Base-by-base conservation (phyloP, 257 asterid genomes). In the Misopates orontium region DNA sequence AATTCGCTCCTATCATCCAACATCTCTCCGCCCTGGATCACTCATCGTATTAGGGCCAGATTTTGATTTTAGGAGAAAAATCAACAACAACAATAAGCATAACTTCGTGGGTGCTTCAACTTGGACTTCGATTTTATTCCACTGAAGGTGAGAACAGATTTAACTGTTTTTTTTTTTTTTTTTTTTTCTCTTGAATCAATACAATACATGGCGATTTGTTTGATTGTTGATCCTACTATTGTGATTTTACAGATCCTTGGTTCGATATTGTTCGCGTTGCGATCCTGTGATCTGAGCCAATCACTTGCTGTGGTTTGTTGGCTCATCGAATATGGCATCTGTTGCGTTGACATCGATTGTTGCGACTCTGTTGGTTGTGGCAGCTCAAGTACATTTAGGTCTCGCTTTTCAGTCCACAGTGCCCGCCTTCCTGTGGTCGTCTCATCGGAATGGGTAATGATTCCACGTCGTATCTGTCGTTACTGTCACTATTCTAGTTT, bases 341-440 rank as follows among this genome's bases (percentile, higher is more conserved):
- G 61, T 75, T 72, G 68, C 73, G 53, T 66, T 66, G 79, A 77
- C 77, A 42, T 52, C 66, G 3, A 24, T 75, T 28, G 20, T 73
- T 72, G 75, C 70, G 68, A 53, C 77, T 64, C 54, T 79, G 76
- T 70, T 85, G 31, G 72, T 80, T 45, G 48, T 83, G 60, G 60
- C 76, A 66, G 82, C 71, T 59, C 82, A 79, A 65, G 41, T 78
- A 8, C 71, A 80, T 2, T 51, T 70, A 40, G 80, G 74, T 12
- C 32, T 69, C 24, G 32, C 73, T 13, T 67, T 75, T 18, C 58
- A 73, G 55, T 70, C 76, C 59, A 69, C 79, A 23, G 80, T 65
- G 32, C 89, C 93, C 24, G 85, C 93, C 16, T 75, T 85, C 64
- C 72, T 85, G 21, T 85, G 93, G 93, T 83, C 93, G 67, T 67